A percentile compares a stretch with the other conserved stretches of the same genome.
phyloP scores from a whole-genome alignment of 1,139 yeast species.

The Pneumocystis canis region DNA sequence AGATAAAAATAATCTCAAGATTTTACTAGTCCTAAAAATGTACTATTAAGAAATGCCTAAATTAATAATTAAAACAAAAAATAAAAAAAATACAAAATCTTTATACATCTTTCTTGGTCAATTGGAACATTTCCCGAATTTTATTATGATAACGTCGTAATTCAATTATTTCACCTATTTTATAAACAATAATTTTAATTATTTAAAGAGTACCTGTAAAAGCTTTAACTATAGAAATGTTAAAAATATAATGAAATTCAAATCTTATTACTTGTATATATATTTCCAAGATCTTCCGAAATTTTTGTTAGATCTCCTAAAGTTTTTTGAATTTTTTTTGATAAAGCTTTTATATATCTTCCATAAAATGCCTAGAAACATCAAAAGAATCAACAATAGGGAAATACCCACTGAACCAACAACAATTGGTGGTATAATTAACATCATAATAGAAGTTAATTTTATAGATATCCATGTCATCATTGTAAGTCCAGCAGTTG shows the following conservation, averaged over 20 bases:
- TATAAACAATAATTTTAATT: slow-evolving; percentile 74
- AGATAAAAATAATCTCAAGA: background rate
- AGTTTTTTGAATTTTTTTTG: slow-evolving; percentile 68
- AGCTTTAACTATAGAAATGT: background rate
- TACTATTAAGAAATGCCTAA: background rate
- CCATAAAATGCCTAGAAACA: slow-evolving; percentile 47
- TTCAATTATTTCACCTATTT: slow-evolving; percentile 51
- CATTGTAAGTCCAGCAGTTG: slow-evolving; percentile 68
- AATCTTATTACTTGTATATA: slow-evolving; percentile 19
- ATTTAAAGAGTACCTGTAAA: slow-evolving; percentile 21
- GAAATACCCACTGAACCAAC: slow-evolving; percentile 8
- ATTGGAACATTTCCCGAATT: slow-evolving; percentile 54
- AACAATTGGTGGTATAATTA: slow-evolving; percentile 63
- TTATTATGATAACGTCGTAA: slow-evolving; percentile 48
- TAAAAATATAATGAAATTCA: background rate
- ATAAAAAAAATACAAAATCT: slow-evolving; percentile 36
- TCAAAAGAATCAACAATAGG: slow-evolving; percentile 37
- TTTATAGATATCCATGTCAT: slow-evolving; percentile 79
- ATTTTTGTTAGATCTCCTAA: slow-evolving; percentile 78
- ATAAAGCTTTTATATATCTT: slow-evolving; percentile 55
- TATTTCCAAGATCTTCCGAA: slow-evolving; percentile 77
- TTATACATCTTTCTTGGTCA: slow-evolving; percentile 68
- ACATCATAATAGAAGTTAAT: slow-evolving; percentile 57
- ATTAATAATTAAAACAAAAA: background rate
- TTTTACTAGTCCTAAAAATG: background rate